Conservation (phyloP, 2,329 filamentous ascomycete species). For the Diaporthe sp. region DNA sequence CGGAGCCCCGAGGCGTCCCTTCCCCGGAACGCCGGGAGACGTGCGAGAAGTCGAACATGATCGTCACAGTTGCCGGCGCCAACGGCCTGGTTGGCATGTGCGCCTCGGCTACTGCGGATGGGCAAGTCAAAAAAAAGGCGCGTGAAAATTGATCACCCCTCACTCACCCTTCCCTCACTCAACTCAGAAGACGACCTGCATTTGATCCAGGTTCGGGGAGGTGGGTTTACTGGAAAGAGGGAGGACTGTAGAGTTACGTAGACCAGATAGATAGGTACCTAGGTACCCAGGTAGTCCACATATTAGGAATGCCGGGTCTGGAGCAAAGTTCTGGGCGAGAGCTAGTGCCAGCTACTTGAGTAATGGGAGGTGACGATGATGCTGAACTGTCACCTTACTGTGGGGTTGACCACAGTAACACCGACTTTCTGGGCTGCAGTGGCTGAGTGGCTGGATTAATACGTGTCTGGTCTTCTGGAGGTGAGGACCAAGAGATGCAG, state of each 20-base stretch:
- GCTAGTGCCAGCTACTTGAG: neutral
- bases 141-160: too few relatives aligned
- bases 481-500: neutral
- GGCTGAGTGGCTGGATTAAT: neutral
- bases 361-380: constrained; percentile 1
- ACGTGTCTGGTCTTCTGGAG: neutral
- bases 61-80: too few relatives aligned
- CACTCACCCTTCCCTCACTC: too few relatives aligned
- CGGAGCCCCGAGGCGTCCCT: too few relatives aligned
- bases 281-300: neutral
- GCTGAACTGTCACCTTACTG: neutral
- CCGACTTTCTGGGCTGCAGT: neutral
- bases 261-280: too few relatives aligned
- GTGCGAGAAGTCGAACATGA: too few relatives aligned
- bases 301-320: neutral
- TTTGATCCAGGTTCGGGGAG: neutral
- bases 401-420: constrained; percentile 6
- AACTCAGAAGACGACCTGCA: neutral
- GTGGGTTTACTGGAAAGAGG: too few relatives aligned
- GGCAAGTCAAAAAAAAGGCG: too few relatives aligned
- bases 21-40: too few relatives aligned
- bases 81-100: too few relatives aligned
- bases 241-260: too few relatives aligned
- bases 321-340: neutral
- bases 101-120: too few relatives aligned